Base-by-base conservation (phyloP, 208 protist species). In the Wallacemonas sp. region DNA sequence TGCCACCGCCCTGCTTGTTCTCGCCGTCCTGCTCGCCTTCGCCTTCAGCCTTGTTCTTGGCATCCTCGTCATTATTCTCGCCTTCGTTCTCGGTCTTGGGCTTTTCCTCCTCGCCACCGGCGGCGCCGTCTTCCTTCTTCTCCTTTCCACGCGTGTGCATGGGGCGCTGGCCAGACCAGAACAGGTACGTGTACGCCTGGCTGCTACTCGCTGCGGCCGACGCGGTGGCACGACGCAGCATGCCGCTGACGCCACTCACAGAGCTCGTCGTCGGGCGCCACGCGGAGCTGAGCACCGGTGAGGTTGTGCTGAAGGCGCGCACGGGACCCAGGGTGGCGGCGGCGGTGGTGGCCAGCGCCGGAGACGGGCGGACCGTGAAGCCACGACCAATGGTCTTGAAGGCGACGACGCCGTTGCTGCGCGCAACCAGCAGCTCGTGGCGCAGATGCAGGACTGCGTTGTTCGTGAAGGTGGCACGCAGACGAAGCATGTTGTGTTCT, bases 381-480 rank as follows among this genome's bases (percentile, higher is more conserved):
- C 26, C 21, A 3, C 11, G 33, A 16, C 52, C 52, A 21, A 58
- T 21, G n/a, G 26, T 26, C 19, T 58, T 58, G 36, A 58, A 33
- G 54, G 32, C 61, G 2, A 52, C 57, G 29, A 49, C 38, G 48
- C 48, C 61, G 34, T 46, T 44, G 61, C 72, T 57, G 16, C 56
- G 24, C 65, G 60, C n/a, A 14, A 77, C 60, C 1, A 66, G 44
- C 44, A 72, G 44, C 38, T 78, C 72, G 24, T 78, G 67, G 3
- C 61, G 67, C 36, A 78, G 58, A 5, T 33, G 61, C 55, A 57
- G 56, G 0, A 72, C 55, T 1, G 46, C 46, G 26, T 61, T 39
- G 43, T 54, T 56, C 47, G 57, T 61, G 1, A 52, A 16, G 27
- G 46, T 60, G 6, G 44, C 49, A 17, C 36, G n/a, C n/a, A 61